A percentile compares a stretch with the other conserved stretches of the same genome.
Conservation (phyloP, 2,329 filamentous ascomycete species). For the Calonectria honghensis region DNA sequence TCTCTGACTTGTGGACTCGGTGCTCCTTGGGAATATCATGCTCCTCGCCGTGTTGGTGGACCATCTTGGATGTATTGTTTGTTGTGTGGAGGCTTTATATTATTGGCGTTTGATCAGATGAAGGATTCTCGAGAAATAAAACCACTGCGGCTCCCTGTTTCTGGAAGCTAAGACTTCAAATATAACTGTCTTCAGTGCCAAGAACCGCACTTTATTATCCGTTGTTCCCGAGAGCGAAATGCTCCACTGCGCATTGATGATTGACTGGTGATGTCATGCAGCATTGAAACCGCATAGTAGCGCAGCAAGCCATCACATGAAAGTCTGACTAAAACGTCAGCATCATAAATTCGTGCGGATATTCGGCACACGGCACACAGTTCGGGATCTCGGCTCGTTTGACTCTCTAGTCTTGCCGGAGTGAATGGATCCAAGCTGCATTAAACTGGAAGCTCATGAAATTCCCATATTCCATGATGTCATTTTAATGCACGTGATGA, state of each 20-base stretch:
- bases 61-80: slow-evolving; percentile 61
- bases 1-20: slow-evolving; percentile 65
- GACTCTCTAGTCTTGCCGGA: background rate
- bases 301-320: background rate
- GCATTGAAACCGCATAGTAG: background rate
- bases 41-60: slow-evolving; percentile 70
- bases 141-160: background rate
- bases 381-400: background rate
- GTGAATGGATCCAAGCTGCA: background rate
- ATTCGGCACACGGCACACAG: background rate
- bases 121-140: background rate
- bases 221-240: background rate
- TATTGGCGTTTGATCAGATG: background rate
- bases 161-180: background rate
- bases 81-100: background rate
- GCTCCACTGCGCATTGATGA: background rate
- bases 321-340: background rate
- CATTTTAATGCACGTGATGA: background rate
- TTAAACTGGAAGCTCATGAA: background rate
- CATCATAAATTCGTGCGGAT: background rate
- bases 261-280: background rate
- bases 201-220: background rate
- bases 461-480: background rate
- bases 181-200: background rate
- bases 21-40: slow-evolving; percentile 71